These are phyloP conservation scores for Jasminum sambac DNA, from an alignment of 257 asterid species.

Conservation along the genomic window DNA sequence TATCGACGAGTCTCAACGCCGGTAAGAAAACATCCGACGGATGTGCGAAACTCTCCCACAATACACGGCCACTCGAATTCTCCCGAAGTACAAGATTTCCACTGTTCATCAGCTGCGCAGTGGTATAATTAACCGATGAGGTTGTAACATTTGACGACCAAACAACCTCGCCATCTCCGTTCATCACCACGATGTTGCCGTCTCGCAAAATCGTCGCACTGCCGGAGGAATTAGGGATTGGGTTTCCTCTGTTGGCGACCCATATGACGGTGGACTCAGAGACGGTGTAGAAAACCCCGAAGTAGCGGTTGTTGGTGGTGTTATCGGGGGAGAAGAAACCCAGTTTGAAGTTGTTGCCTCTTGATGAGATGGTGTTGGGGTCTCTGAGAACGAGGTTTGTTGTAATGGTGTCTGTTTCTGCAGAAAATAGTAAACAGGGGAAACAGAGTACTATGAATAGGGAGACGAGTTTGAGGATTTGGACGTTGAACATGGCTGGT, in stretches of 20 bases:
- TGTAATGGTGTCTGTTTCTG: conserved; percentile 18
- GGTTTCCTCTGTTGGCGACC: conserved; percentile 44
- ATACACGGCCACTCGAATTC: conserved; percentile 8
- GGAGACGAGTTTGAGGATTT: neutral
- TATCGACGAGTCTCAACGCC: conserved; percentile 32
- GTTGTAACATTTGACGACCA: conserved; percentile 35
- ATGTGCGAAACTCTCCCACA: conserved; percentile 49
- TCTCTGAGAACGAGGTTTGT: conserved; percentile 11
- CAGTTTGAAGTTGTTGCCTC: neutral
- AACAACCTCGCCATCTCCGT: conserved; percentile 22
- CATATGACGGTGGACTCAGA: conserved; percentile 34
- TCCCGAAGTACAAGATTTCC: conserved; percentile 44
- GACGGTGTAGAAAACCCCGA: conserved; percentile 36
- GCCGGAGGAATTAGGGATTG: conserved; percentile 33
- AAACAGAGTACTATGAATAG: conserved; percentile 10
- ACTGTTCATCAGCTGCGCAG: conserved; percentile 31
- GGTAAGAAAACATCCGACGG: conserved; percentile 43
- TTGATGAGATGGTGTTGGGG: conserved; percentile 2
- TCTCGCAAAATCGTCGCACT: conserved; percentile 11
- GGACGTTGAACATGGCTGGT: neutral
- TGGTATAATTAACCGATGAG: conserved; percentile 27
- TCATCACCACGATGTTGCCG: conserved; percentile 35
- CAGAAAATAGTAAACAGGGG: conserved; percentile 8
- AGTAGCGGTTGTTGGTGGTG: conserved; percentile 15
- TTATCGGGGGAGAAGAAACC: conserved; percentile 21